Conservation (phyloP, 2,329 filamentous ascomycete species). For the Neophaeococcomyces mojaviensis region DNA sequence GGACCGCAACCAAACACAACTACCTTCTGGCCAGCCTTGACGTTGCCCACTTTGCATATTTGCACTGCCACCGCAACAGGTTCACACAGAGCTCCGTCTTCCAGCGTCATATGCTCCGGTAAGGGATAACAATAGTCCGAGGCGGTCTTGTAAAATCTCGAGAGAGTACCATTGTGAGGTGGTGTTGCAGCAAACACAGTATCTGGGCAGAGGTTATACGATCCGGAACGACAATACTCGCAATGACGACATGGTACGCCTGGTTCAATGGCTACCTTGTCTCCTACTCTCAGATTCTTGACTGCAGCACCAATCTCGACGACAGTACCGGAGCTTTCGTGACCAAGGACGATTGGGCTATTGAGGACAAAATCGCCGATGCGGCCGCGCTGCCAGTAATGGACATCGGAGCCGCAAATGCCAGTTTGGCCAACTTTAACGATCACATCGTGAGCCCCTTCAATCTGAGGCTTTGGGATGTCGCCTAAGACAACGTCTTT, state of each 20-base stretch:
- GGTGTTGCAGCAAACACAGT: slow-evolving; percentile 46
- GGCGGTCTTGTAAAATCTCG: slow-evolving; percentile 42
- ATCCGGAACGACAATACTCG: slow-evolving; percentile 35
- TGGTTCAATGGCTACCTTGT: slow-evolving; percentile 44
- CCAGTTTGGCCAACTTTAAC: slow-evolving; percentile 41
- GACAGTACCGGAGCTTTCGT: slow-evolving; percentile 39
- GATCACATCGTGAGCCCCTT: slow-evolving; percentile 33
- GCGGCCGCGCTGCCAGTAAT: slow-evolving; percentile 37
- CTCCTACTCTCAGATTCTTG: slow-evolving; percentile 37
- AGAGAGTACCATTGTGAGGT: slow-evolving; percentile 43
- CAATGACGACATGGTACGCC: slow-evolving; percentile 41
- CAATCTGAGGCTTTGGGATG: slow-evolving; percentile 34
- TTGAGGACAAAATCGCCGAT: slow-evolving; percentile 41
- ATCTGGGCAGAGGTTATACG: slow-evolving; percentile 37
- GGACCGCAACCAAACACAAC: slow-evolving; percentile 46
- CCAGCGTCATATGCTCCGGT: slow-evolving; percentile 38
- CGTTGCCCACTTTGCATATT: slow-evolving; percentile 36
- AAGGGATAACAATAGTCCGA: slow-evolving; percentile 44
- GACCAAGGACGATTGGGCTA: slow-evolving; percentile 35
- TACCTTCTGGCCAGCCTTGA: slow-evolving; percentile 37
- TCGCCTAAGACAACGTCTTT: slow-evolving; percentile 41
- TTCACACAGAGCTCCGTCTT: slow-evolving; percentile 49
- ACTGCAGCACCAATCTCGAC: slow-evolving; percentile 29
- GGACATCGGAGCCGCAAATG: slow-evolving; percentile 43
- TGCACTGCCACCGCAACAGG: slow-evolving; percentile 47